Evolutionary conservation across 495 filamentous ascomycete species (phyloP).

Genomic region (Podospora anserina): DNA sequence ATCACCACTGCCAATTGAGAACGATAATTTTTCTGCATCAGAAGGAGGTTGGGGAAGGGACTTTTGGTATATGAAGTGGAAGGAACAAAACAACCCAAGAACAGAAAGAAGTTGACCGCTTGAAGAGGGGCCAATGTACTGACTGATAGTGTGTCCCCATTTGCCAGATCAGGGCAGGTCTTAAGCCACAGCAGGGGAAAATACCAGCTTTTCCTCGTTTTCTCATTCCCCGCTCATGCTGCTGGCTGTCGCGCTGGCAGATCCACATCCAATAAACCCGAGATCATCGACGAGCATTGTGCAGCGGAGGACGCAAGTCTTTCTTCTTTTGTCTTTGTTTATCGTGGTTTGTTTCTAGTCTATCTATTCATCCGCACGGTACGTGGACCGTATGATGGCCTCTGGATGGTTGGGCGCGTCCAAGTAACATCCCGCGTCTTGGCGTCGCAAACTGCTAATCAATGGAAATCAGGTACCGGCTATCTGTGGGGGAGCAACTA

Average conservation of each 20-base stretch:
- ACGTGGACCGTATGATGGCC: background rate
- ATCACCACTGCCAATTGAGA: conserved; percentile 7
- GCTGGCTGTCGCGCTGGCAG: background rate
- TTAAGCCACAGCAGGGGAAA: background rate
- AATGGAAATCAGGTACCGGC: conserved; percentile 2
- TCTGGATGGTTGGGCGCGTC: background rate
- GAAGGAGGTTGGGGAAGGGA: background rate
- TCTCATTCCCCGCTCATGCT: background rate
- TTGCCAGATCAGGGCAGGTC: background rate
- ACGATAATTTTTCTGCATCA: background rate
- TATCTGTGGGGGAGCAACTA: background rate
- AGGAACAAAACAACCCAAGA: background rate
- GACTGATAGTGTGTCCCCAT: background rate
- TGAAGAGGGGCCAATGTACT: background rate
- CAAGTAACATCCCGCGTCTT: conserved; percentile 7
- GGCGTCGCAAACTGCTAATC: background rate
- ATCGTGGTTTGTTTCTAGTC: background rate
- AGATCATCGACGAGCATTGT: background rate
- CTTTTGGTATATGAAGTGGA: background rate
- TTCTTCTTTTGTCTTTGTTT: background rate
- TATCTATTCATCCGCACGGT: background rate
- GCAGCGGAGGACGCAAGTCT: background rate
- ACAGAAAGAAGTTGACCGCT: background rate
- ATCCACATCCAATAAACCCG: background rate
- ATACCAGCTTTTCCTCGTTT: too few species aligned